These are phyloP conservation scores for Fusarium concolor DNA, from an alignment of 2,329 filamentous ascomycete species.

Conservation along the genomic window DNA sequence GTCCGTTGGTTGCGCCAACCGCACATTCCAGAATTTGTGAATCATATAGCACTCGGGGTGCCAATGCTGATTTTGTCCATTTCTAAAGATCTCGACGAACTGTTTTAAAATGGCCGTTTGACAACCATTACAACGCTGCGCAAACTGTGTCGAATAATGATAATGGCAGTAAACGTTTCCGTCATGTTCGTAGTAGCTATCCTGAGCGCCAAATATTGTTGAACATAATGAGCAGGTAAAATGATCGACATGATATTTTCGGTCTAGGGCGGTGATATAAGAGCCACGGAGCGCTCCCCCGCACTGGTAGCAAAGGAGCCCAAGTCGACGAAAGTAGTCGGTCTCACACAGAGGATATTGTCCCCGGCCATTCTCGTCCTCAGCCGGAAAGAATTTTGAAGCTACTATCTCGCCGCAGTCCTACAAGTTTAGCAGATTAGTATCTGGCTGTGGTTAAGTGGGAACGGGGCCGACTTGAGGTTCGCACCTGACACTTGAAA, in stretches of 20 bases:
- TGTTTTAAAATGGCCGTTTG: conserved; percentile 98
- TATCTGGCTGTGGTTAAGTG: conserved; percentile 1
- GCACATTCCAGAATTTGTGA: conserved; percentile 99
- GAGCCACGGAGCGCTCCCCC: conserved; percentile 93
- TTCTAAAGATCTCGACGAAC: conserved; percentile 98
- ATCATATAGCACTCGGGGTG: conserved; percentile 99
- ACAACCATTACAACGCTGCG: conserved; percentile 95
- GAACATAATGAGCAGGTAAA: conserved; percentile 98
- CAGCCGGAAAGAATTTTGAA: conserved; percentile 98
- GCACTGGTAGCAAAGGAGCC: conserved; percentile 91
- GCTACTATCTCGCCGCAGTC: conserved; percentile 97
- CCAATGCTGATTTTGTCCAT: conserved; percentile 98
- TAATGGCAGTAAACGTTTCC: conserved; percentile 98
- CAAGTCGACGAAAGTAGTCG: conserved; percentile 94
- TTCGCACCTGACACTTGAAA: conserved; percentile 89
- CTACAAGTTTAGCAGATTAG: conserved; percentile 60
- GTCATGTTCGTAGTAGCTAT: conserved; percentile 99
- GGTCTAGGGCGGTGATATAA: conserved; percentile 96
- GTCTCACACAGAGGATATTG: conserved; percentile 98
- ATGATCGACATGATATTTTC: conserved; percentile 99
- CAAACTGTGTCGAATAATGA: conserved; percentile 97
- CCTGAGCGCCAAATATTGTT: conserved; percentile 97
- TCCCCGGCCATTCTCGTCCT: conserved; percentile 84
- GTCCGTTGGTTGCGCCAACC: conserved; percentile 74
- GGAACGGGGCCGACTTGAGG: conserved; percentile 5